Percentiles rank a stretch among this genome's conserved stretches.
Evolutionary conservation across 331 rosid species (phyloP).

Genomic region (Ulmus americana): DNA sequence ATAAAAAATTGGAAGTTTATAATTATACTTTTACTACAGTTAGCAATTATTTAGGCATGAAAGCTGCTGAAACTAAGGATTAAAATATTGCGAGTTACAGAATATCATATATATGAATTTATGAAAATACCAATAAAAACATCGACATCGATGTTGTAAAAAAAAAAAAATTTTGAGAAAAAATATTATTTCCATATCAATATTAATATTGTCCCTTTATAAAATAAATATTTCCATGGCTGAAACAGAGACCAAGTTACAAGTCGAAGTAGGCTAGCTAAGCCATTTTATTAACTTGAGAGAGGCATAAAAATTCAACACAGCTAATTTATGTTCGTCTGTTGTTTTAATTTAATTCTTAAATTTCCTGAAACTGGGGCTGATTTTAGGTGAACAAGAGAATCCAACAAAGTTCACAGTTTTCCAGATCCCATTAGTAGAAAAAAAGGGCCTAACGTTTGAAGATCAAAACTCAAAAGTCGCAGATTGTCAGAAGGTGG

Average conservation of each 20-base stretch:
- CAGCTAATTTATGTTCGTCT: background rate
- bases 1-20: no score
- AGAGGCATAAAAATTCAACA: background rate
- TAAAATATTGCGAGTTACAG: no score
- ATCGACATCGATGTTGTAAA: no score
- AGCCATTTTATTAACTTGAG: background rate
- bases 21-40: no score
- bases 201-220: no score
- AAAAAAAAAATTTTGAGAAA: no score
- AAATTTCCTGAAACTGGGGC: constrained; percentile 3
- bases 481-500: constrained; percentile 11
- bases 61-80: no score
- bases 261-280: background rate
- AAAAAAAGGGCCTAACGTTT: background rate
- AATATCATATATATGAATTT: no score
- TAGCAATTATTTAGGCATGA: no score
- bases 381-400: constrained; percentile 1
- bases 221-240: no score
- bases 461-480: background rate
- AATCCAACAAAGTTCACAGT: constrained; percentile 2
- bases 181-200: no score
- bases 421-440: background rate
- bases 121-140: no score
- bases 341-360: background rate
- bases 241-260: background rate